phyloP scores from a whole-genome alignment of 129 eudicot genomes.

The Saussurea involucrata region DNA sequence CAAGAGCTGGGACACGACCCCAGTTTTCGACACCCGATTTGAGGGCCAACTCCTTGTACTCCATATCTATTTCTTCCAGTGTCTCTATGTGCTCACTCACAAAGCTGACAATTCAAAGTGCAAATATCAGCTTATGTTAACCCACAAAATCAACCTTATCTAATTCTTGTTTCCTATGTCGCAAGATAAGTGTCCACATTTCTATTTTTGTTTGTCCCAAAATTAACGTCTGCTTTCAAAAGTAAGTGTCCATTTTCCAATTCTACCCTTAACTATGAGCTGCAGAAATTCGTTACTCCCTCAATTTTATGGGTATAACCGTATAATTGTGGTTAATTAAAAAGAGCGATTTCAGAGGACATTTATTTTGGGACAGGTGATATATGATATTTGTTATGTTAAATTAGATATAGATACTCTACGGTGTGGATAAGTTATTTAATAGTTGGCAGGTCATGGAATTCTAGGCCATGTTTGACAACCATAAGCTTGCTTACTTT shows the following conservation, averaged over 20 bases:
- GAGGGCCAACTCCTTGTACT: conserved; percentile 63
- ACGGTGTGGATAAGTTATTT: background rate
- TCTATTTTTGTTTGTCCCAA: background rate
- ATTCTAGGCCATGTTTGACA: background rate
- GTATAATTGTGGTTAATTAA: background rate
- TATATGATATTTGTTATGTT: background rate
- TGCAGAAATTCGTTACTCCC: background rate
- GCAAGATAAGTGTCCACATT: background rate
- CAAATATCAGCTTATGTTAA: background rate
- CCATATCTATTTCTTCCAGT: conserved; percentile 77
- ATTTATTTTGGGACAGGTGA: background rate
- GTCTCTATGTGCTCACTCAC: conserved; percentile 87
- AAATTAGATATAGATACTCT: background rate
- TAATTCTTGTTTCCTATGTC: background rate
- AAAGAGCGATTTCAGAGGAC: background rate
- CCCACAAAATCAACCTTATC: background rate
- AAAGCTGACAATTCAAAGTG: conserved; percentile 41
- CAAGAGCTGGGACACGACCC: conserved; percentile 81
- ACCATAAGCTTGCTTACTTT: background rate
- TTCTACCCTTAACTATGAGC: background rate
- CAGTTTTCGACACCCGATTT: conserved; percentile 66
- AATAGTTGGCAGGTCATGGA: background rate
- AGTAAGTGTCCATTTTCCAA: background rate
- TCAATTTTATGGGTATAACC: background rate
- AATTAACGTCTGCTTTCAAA: background rate